Conservation (phyloP, 306 rosid genomes). For the Myrica gale region DNA sequence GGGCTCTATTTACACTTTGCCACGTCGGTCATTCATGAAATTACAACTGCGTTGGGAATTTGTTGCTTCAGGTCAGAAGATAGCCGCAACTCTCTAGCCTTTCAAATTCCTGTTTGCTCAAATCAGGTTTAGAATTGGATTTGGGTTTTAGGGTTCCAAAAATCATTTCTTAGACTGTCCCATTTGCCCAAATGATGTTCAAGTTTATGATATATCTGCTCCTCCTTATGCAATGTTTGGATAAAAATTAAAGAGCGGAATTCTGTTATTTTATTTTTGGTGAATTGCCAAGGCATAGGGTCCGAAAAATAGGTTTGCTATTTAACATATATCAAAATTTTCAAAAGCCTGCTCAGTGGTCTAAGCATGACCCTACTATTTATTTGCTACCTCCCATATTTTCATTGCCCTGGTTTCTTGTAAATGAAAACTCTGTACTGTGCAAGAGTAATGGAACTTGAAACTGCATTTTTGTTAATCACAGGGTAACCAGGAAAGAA, state of each 20-base stretch:
- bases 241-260: neutral
- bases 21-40: constrained; percentile 73
- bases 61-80: constrained; percentile 81
- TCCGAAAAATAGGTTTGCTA: too few relatives aligned
- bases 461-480: neutral
- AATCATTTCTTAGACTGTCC: neutral
- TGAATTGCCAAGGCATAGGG: too few relatives aligned
- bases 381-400: neutral
- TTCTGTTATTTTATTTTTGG: too few relatives aligned
- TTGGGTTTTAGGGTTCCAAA: neutral
- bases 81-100: neutral
- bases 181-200: neutral
- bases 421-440: neutral
- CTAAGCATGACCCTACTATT: neutral
- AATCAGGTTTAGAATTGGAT: constrained; percentile 12
- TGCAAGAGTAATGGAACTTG: neutral
- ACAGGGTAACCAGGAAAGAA: constrained; percentile 90
- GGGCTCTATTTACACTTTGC: constrained; percentile 79
- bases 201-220: neutral
- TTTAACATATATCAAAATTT: too few relatives aligned
- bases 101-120: neutral
- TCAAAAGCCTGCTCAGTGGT: too few relatives aligned
- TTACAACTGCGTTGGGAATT: constrained; percentile 81
- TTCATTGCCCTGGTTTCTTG: neutral
- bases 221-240: neutral